Conservation (phyloP, 2,329 filamentous ascomycete genomes). For the Hymenoscyphus fraxineus region DNA sequence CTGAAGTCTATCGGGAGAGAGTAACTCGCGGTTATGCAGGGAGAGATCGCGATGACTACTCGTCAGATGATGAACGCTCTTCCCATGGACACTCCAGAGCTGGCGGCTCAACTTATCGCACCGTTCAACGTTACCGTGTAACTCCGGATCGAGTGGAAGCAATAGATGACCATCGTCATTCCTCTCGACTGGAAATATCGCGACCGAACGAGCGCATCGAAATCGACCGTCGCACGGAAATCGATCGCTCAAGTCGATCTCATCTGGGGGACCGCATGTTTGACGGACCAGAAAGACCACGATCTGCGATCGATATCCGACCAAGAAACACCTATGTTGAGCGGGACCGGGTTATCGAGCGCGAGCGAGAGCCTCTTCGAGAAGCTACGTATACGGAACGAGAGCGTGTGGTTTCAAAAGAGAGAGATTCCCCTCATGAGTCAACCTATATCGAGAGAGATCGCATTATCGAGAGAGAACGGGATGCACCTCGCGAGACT, state of each 20-base stretch:
- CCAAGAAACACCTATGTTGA: conserved; percentile 25
- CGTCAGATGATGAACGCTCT: conserved; percentile 33
- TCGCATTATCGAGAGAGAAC: conserved; percentile 20
- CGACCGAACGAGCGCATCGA: conserved; percentile 30
- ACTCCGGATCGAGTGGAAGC: conserved; percentile 29
- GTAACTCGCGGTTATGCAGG: conserved; percentile 21
- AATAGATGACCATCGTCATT: conserved; percentile 29
- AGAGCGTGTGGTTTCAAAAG: conserved; percentile 2
- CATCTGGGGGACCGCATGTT: conserved; percentile 4
- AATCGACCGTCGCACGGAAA: conserved; percentile 32
- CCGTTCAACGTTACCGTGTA: conserved; percentile 35
- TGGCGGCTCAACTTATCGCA: conserved; percentile 27
- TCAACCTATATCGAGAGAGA: conserved; percentile 24
- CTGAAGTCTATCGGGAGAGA: conserved; percentile 24
- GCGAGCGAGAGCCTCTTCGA: conserved; percentile 30
- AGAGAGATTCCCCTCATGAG: not conserved
- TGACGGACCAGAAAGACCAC: conserved; percentile 29
- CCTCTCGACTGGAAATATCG: conserved; percentile 26
- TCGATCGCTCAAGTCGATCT: not conserved
- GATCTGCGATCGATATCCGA: conserved; percentile 28
- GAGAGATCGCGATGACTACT: conserved; percentile 32
- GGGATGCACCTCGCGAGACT: conserved; percentile 30
- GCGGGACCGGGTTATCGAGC: conserved; percentile 20
- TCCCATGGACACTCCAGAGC: conserved; percentile 21
- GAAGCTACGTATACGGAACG: conserved; percentile 16